Percentiles rank a stretch among this genome's conserved stretches.
Conservation (phyloP, 805 yeast genomes). For the Tetrapisispora iriomotensis region DNA sequence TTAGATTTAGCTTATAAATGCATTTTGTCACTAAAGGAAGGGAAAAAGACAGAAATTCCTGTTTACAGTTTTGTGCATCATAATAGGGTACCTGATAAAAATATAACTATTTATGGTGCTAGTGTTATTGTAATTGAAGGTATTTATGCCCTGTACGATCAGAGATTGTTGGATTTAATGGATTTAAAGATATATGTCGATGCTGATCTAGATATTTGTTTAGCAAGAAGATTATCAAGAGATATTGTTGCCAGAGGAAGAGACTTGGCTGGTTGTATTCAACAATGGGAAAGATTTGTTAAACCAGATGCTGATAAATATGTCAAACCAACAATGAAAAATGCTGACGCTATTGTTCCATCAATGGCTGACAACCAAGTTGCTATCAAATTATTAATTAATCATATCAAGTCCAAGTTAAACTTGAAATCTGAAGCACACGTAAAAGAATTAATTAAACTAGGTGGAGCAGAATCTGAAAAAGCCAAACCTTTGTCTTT, state of each 20-base stretch:
- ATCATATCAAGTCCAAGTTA: conserved; percentile 69
- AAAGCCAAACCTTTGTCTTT: conserved; percentile 6
- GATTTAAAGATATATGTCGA: conserved; percentile 86
- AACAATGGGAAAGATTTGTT: conserved; percentile 85
- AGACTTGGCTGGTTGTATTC: conserved; percentile 68
- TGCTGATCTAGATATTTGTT: conserved; percentile 86
- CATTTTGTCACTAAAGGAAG: conserved; percentile 58
- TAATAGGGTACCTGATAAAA: conserved; percentile 49
- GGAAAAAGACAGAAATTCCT: conserved; percentile 58
- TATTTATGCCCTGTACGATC: conserved; percentile 68
- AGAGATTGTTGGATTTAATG: conserved; percentile 60
- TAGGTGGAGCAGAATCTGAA: conserved; percentile 26
- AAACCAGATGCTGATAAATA: conserved; percentile 81
- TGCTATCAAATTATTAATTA: conserved; percentile 71
- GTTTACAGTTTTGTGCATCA: conserved; percentile 60
- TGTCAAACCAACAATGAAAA: conserved; percentile 53
- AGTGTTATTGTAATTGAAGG: conserved; percentile 91
- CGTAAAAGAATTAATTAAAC: conserved; percentile 46
- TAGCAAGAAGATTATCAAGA: conserved; percentile 77
- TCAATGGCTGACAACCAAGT: conserved; percentile 73
- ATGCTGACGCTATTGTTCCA: conserved; percentile 86
- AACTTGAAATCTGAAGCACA: conserved; percentile 57
- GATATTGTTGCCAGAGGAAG: conserved; percentile 83
- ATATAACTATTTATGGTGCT: conserved; percentile 81
- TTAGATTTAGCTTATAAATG: conserved; percentile 58